phyloP scores from a whole-genome alignment of 768 basidiomycete species.

The Podaxis pistillaris region DNA sequence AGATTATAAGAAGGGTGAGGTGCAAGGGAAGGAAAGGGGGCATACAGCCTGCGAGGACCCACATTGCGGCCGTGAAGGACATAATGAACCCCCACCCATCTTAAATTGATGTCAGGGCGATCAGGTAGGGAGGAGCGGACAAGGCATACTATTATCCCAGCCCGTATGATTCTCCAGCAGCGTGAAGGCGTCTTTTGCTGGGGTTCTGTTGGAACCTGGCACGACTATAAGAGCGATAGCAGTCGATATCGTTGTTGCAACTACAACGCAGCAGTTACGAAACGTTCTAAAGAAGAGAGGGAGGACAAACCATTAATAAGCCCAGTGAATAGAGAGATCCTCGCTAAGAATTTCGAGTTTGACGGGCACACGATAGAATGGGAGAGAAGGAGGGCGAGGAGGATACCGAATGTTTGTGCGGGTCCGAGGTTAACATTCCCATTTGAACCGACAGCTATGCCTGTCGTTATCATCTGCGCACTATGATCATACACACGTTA shows the following conservation, averaged over 20 bases:
- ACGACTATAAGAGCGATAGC: slow-evolving; percentile 52
- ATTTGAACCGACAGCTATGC: slow-evolving; percentile 51
- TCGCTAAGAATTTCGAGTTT: slow-evolving; percentile 52
- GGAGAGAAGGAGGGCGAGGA: slow-evolving; percentile 49
- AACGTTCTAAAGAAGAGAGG: background rate
- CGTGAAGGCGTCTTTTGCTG: slow-evolving; percentile 57
- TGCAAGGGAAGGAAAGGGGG: background rate
- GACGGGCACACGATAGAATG: slow-evolving; percentile 61
- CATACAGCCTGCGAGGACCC: slow-evolving; percentile 64
- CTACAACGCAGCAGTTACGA: slow-evolving; percentile 25
- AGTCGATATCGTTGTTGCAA: slow-evolving; percentile 53
- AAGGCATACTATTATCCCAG: slow-evolving; percentile 46
- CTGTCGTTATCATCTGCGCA: slow-evolving; percentile 66
- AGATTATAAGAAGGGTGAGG: background rate
- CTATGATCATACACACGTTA: background rate
- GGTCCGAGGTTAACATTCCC: slow-evolving; percentile 41
- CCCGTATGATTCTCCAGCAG: slow-evolving; percentile 61
- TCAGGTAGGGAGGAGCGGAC: background rate
- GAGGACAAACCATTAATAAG: slow-evolving; percentile 43
- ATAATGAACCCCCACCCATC: slow-evolving; percentile 64
- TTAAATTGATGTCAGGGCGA: slow-evolving; percentile 19
- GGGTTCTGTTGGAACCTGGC: slow-evolving; percentile 46
- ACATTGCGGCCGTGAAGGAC: slow-evolving; percentile 63
- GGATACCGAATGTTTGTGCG: slow-evolving; percentile 56
- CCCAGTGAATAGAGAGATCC: slow-evolving; percentile 57